Conservation (phyloP, 164 flowering plant species). For the Aristolochia californica region DNA sequence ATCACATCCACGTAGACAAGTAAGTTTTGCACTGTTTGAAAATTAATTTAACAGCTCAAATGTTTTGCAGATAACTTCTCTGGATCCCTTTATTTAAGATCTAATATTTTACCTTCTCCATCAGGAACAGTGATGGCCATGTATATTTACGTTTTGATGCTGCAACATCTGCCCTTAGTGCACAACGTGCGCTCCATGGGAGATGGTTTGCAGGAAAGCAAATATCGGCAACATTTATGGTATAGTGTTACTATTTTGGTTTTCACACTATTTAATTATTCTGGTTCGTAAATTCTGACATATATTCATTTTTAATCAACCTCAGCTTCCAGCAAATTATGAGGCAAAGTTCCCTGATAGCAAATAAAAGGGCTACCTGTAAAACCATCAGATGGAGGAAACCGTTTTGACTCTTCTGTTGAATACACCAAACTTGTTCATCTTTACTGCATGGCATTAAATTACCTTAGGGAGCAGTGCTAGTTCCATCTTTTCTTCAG, state of each 20-base stretch:
- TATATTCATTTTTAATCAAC: neutral
- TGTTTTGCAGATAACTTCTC: neutral
- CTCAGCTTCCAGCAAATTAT: conserved; percentile 1
- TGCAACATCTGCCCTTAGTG: conserved; percentile 50
- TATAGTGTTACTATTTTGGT: conserved; percentile 12
- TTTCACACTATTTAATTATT: neutral
- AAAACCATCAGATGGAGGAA: neutral
- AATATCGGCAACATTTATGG: conserved; percentile 82
- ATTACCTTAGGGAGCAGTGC: too few relatives aligned
- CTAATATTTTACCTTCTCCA: neutral
- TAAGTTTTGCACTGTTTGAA: conserved; percentile 21
- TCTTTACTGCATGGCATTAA: too few relatives aligned
- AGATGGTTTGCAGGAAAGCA: conserved; percentile 83
- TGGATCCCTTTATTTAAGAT: neutral
- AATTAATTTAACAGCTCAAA: neutral
- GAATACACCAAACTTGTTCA: neutral
- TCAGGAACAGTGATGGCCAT: conserved; percentile 73
- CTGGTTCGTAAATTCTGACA: neutral
- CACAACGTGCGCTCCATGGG: conserved; percentile 73
- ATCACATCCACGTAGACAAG: conserved; percentile 78
- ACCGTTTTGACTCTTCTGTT: neutral
- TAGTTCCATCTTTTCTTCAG: too few relatives aligned
- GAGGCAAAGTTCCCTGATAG: conserved; percentile 2
- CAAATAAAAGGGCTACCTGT: neutral
- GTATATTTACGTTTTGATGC: conserved; percentile 73